Conservation (phyloP, 2,329 filamentous ascomycete genomes). For the Cytospora mali region DNA sequence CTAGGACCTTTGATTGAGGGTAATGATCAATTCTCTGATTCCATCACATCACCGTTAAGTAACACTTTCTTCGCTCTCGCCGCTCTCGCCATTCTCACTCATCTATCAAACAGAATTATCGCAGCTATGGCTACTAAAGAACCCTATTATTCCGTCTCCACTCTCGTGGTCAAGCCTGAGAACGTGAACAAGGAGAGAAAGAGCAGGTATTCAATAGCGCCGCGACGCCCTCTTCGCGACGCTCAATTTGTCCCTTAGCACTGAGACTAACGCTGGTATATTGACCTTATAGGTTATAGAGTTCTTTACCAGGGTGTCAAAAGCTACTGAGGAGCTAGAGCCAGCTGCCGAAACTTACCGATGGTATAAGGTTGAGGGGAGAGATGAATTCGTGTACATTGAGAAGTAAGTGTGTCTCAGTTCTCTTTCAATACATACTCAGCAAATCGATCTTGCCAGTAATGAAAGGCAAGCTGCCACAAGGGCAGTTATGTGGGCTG, state of each 20-base stretch:
- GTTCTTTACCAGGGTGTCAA: neutral
- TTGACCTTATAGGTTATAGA: neutral
- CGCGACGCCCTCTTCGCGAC: neutral
- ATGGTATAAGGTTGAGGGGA: neutral
- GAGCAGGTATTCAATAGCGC: neutral
- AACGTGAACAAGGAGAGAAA: neutral
- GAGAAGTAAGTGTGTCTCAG: slow-evolving; percentile 2
- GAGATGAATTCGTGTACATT: slow-evolving; percentile 1
- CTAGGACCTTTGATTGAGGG: too few species aligned
- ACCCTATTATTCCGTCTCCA: slow-evolving; percentile 3
- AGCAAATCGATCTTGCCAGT: too few species aligned
- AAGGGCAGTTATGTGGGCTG: neutral
- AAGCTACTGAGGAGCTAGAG: slow-evolving; percentile 4
- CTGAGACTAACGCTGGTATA: neutral
- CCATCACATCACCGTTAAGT: too few species aligned
- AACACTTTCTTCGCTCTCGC: too few species aligned
- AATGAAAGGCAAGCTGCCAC: too few species aligned
- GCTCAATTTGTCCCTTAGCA: neutral
- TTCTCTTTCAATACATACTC: too few species aligned
- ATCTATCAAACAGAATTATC: neutral
- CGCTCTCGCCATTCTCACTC: too few species aligned
- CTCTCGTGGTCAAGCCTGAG: neutral
- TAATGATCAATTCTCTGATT: too few species aligned
- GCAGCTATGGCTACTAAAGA: neutral
- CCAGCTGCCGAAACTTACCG: neutral